These are phyloP conservation scores for Verticillium nonalfalfae DNA, from an alignment of 2,329 filamentous ascomycete genomes.

Conservation along the genomic window DNA sequence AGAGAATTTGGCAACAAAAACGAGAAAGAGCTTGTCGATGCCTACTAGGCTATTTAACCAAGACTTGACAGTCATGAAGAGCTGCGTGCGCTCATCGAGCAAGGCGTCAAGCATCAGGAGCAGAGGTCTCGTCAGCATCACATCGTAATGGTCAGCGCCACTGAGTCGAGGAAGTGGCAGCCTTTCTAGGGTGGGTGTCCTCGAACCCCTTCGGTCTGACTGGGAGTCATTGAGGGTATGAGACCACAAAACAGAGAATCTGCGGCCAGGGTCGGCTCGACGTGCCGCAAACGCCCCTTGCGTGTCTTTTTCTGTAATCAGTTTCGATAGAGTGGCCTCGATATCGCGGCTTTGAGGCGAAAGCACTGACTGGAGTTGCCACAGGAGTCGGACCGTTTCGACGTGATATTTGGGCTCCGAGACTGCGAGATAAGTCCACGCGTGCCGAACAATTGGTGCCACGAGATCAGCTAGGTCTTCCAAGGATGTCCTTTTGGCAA, in stretches of 20 bases:
- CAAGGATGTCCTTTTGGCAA: constrained; percentile 41
- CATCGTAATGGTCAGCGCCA: constrained; percentile 57
- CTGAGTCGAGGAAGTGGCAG: constrained; percentile 34
- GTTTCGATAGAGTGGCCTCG: constrained; percentile 67
- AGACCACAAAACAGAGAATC: constrained; percentile 76
- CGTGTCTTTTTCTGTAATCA: constrained; percentile 55
- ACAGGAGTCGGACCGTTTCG: constrained; percentile 79
- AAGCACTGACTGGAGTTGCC: constrained; percentile 74
- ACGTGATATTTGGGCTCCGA: constrained; percentile 88
- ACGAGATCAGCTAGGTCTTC: constrained; percentile 57
- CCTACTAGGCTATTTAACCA: constrained; percentile 70
- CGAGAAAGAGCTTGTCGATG: constrained; percentile 57
- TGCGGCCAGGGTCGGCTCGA: constrained; percentile 56
- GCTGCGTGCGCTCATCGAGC: constrained; percentile 63
- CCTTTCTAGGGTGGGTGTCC: constrained; percentile 26
- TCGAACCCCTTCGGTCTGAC: constrained; percentile 32
- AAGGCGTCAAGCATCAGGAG: constrained; percentile 78
- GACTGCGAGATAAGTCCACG: constrained; percentile 80
- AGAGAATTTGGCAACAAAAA: constrained; percentile 54
- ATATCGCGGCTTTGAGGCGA: constrained; percentile 64
- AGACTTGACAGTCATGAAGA: constrained; percentile 68
- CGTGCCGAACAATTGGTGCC: constrained; percentile 58
- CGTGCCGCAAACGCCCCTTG: constrained; percentile 39
- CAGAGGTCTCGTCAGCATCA: constrained; percentile 74
- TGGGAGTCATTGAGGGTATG: constrained; percentile 58